These are phyloP conservation scores for Cladosporium oxysporum DNA, from an alignment of 2,329 filamentous ascomycete genomes.

Conservation along the genomic window DNA sequence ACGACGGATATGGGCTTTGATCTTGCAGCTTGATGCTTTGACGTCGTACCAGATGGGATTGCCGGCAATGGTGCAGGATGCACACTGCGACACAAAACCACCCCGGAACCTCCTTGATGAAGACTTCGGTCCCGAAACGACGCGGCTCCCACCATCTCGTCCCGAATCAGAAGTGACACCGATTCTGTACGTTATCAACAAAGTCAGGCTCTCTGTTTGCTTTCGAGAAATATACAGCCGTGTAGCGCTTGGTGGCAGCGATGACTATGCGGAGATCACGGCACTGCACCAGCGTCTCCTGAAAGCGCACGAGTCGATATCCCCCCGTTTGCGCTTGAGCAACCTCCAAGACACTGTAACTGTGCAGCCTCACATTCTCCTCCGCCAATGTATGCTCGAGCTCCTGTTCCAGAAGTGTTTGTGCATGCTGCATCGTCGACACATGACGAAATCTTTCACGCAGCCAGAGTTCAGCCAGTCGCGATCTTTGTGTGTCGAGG, in stretches of 20 bases:
- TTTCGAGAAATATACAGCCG: not conserved
- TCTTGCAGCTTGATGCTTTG: conserved; percentile 2
- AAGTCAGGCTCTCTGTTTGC: not conserved
- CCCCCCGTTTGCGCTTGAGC: not conserved
- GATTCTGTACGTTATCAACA: not conserved
- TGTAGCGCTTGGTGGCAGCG: not conserved
- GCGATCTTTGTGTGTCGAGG: not conserved
- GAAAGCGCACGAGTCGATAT: not conserved
- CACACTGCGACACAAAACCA: not conserved
- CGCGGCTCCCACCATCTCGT: not conserved
- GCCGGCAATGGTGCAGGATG: not conserved
- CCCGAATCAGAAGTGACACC: not conserved
- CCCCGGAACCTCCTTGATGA: conserved; percentile 1
- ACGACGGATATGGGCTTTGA: conserved; percentile 1
- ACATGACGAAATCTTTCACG: not conserved
- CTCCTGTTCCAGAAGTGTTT: not conserved
- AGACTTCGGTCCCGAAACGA: not conserved
- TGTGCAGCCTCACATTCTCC: not conserved
- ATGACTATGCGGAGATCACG: not conserved
- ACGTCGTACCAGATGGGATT: not conserved
- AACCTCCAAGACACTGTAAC: not conserved
- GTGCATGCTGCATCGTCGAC: not conserved
- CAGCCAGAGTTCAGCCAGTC: not conserved
- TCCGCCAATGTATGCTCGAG: not conserved
- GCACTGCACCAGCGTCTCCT: not conserved